Conservation (phyloP, 2,329 filamentous ascomycete species). For the Penicillium sp. region DNA sequence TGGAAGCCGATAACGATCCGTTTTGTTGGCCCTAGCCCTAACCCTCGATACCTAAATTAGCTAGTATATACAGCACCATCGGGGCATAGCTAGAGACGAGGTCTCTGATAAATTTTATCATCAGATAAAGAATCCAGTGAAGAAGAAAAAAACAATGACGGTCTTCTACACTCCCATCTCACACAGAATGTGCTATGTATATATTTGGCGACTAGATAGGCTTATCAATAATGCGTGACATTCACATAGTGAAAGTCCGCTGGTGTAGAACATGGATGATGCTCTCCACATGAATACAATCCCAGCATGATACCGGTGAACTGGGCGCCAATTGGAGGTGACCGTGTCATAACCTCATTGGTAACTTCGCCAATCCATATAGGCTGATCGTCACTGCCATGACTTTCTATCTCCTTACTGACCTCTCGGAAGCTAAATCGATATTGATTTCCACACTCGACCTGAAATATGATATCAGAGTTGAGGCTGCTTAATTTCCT, state of each 20-base stretch:
- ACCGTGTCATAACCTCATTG: constrained; percentile 31
- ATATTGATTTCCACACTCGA: constrained; percentile 31
- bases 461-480: constrained; percentile 22
- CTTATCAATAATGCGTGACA: constrained; percentile 7
- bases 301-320: constrained; percentile 48
- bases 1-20: too few species aligned
- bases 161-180: too few species aligned
- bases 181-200: too few species aligned
- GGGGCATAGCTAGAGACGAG: too few species aligned
- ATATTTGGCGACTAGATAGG: too few species aligned
- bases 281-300: constrained; percentile 42
- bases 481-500: constrained; percentile 6
- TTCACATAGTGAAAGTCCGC: constrained; percentile 40
- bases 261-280: constrained; percentile 36
- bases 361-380: constrained; percentile 28
- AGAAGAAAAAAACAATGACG: too few species aligned
- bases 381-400: constrained; percentile 1
- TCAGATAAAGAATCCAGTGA: too few species aligned
- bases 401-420: background rate
- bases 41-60: too few species aligned
- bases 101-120: too few species aligned
- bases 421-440: constrained; percentile 24
- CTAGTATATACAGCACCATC: too few species aligned
- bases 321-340: constrained; percentile 36
- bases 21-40: too few species aligned